Conservation (phyloP, 1,284 basidiomycete species). For the Microbotryum silenes-acaulis region DNA sequence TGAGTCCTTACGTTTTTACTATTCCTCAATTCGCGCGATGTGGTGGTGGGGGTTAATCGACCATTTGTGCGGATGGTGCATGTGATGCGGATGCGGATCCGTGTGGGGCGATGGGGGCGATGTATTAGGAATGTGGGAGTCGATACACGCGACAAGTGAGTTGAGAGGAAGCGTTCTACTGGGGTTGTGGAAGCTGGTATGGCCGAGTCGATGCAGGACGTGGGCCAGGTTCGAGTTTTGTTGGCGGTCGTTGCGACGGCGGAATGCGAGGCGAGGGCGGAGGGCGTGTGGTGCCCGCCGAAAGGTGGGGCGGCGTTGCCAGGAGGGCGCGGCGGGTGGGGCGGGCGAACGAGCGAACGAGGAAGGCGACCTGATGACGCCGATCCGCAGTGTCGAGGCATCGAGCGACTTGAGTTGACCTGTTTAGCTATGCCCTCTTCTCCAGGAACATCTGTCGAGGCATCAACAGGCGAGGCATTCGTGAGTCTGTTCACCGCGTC, state of each 20-base stretch:
- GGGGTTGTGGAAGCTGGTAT: too few species aligned
- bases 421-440: neutral
- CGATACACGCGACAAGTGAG: slow-evolving; percentile 19
- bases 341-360: too few species aligned
- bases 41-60: too few species aligned
- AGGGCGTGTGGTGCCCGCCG: slow-evolving; percentile 3
- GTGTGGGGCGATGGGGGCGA: neutral
- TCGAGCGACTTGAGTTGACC: neutral
- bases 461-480: slow-evolving; percentile 18
- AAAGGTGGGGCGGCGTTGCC: neutral
- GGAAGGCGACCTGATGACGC: too few species aligned
- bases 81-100: too few species aligned
- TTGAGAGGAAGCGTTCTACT: neutral
- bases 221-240: neutral
- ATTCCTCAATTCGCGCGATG: neutral
- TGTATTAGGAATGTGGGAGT: slow-evolving; percentile 13
- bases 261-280: neutral
- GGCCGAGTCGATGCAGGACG: neutral
- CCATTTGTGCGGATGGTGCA: too few species aligned
- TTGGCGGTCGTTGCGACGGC: neutral
- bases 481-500: neutral
- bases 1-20: too few species aligned
- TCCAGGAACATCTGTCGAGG: slow-evolving; percentile 25
- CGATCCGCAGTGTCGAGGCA: too few species aligned
- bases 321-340: too few species aligned